A percentile compares a stretch with the other conserved stretches of the same genome.
phyloP scores from a whole-genome alignment of 1,284 basidiomycete genomes.

The Apiotrichum brassicae region DNA sequence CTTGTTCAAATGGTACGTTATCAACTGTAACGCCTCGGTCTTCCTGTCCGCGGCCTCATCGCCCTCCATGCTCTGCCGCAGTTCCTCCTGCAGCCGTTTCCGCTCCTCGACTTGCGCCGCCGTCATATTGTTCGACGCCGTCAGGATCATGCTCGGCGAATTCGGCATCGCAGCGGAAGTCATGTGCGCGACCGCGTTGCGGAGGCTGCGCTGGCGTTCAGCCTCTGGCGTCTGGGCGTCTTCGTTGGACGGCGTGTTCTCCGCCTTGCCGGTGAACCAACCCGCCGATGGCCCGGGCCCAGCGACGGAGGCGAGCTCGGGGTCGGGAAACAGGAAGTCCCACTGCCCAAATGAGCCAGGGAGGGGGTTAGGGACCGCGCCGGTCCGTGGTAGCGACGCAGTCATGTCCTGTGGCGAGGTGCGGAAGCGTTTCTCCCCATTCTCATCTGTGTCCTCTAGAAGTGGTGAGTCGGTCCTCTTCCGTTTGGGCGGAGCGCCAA shows the following conservation, averaged over 20 bases:
- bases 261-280: neutral
- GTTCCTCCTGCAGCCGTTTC: conserved; percentile 25
- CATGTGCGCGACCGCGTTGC: conserved; percentile 19
- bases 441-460: neutral
- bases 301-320: conserved; percentile 3
- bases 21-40: conserved; percentile 37
- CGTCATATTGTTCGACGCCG: conserved; percentile 21
- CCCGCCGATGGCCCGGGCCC: conserved; percentile 9
- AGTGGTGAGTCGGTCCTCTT: conserved; percentile 15
- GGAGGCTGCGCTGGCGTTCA: conserved; percentile 16
- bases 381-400: neutral
- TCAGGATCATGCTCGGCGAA: conserved; percentile 9
- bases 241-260: neutral
- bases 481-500: conserved; percentile 20
- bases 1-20: conserved; percentile 79
- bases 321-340: conserved; percentile 18
- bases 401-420: neutral
- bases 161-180: conserved; percentile 5
- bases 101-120: conserved; percentile 30
- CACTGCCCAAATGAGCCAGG: conserved; percentile 6
- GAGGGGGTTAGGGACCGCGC: neutral
- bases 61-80: conserved; percentile 27
- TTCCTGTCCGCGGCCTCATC: conserved; percentile 26
- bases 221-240: conserved; percentile 5
- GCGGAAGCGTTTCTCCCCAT: conserved; percentile 5